These are phyloP conservation scores for Bipolaris gigantea DNA, from an alignment of 2,329 filamentous ascomycete species.

Conservation along the genomic window DNA sequence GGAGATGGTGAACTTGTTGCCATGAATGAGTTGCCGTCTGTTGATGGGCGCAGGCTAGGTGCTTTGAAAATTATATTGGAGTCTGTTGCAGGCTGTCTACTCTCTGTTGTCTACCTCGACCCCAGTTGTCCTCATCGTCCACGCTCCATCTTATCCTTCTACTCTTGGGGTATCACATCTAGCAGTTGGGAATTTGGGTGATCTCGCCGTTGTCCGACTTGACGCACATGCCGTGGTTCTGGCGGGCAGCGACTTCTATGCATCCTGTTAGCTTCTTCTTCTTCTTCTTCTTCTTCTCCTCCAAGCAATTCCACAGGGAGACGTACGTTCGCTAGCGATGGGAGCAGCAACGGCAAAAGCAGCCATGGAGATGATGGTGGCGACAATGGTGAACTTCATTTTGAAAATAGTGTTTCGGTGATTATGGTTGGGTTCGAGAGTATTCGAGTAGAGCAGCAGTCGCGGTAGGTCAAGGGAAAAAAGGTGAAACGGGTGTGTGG, in stretches of 20 bases:
- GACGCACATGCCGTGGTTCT: conserved; percentile 45
- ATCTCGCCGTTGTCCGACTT: background rate
- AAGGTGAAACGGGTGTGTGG: background rate
- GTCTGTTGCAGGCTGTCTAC: background rate
- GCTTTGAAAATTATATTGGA: background rate
- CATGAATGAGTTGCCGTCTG: no score
- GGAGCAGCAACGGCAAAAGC: conserved; percentile 39
- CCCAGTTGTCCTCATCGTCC: no score
- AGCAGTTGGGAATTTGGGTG: conserved; percentile 10
- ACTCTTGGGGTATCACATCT: conserved; percentile 1
- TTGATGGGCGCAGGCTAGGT: background rate
- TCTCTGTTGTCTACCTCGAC: background rate
- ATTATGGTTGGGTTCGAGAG: background rate
- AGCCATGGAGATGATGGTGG: conserved; percentile 41
- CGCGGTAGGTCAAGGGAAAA: conserved; percentile 6
- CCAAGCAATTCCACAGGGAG: background rate
- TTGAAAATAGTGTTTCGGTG: conserved; percentile 16
- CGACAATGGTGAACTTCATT: conserved; percentile 44
- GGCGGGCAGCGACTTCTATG: conserved; percentile 31
- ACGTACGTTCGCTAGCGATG: conserved; percentile 31
- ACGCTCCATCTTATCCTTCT: background rate
- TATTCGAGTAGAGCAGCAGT: conserved; percentile 5
- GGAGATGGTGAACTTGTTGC: no score
- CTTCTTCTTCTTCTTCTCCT: background rate
- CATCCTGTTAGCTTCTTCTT: conserved; percentile 10